Evolutionary conservation across 2,329 filamentous ascomycete species (phyloP).

Genomic region (Akanthomyces uredinophilus): DNA sequence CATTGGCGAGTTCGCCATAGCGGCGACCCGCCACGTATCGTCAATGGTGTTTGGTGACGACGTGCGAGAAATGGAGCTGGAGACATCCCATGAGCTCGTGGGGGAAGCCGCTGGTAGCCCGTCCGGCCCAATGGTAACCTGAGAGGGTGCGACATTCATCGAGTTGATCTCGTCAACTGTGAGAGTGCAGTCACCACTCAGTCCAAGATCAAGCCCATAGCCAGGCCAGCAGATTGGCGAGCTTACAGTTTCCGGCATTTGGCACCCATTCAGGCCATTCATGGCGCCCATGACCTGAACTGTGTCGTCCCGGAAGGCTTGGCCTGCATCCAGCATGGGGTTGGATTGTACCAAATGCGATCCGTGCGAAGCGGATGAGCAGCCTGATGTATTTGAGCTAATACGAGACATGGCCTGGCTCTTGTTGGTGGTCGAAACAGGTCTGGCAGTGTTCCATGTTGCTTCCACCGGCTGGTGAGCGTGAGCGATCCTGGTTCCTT

Average conservation of each 20-base stretch:
- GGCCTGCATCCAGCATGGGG: slow-evolving; percentile 44
- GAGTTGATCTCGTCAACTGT: slow-evolving; percentile 37
- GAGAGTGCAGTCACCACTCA: slow-evolving; percentile 40
- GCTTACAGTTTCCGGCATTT: slow-evolving; percentile 25
- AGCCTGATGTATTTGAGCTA: slow-evolving; percentile 34
- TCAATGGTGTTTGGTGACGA: slow-evolving; percentile 47
- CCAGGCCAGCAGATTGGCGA: slow-evolving; percentile 48
- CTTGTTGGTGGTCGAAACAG: slow-evolving; percentile 27
- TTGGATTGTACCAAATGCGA: slow-evolving; percentile 48
- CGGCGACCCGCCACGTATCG: slow-evolving; percentile 38
- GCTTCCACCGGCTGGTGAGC: slow-evolving; percentile 39
- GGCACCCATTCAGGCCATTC: slow-evolving; percentile 20
- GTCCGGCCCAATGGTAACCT: slow-evolving; percentile 52
- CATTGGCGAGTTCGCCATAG: slow-evolving; percentile 2
- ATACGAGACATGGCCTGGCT: slow-evolving; percentile 37
- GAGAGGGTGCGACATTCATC: slow-evolving; percentile 51
- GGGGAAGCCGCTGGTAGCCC: slow-evolving; percentile 46
- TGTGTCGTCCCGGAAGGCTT: slow-evolving; percentile 37
- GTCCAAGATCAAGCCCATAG: slow-evolving; percentile 40
- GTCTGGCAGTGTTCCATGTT: slow-evolving; percentile 42
- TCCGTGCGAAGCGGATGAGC: slow-evolving; percentile 45
- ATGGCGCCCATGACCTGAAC: slow-evolving; percentile 32
- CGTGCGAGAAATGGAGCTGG: slow-evolving; percentile 46
- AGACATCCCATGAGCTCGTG: slow-evolving; percentile 47
- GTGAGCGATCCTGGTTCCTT: slow-evolving; percentile 42